Percentiles rank a stretch among this genome's conserved stretches.
These are phyloP conservation scores for Colletotrichum tamarilloi DNA, from an alignment of 2,329 filamentous ascomycete genomes.

Conservation along the genomic window DNA sequence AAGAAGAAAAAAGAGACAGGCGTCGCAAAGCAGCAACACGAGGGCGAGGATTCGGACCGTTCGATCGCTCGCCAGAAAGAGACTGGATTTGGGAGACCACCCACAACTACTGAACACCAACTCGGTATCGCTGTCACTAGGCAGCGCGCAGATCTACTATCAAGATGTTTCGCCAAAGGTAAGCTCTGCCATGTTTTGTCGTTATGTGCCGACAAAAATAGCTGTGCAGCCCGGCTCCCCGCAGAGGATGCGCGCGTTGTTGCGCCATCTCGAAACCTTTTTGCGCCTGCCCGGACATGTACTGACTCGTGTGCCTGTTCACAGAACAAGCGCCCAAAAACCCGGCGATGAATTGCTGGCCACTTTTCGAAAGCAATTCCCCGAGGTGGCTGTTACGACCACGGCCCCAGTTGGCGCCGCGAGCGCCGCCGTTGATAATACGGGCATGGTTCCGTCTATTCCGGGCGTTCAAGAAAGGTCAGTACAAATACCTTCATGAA, in stretches of 20 bases:
- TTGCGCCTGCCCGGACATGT: slow-evolving; percentile 16
- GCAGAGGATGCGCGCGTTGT: slow-evolving; percentile 16
- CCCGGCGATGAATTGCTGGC: slow-evolving; percentile 86
- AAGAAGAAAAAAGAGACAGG: neutral
- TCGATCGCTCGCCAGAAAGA: slow-evolving; percentile 26
- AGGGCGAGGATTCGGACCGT: slow-evolving; percentile 22
- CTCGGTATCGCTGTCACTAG: slow-evolving; percentile 38
- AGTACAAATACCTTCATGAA: slow-evolving; percentile 6
- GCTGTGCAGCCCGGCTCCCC: slow-evolving; percentile 24
- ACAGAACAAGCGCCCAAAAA: slow-evolving; percentile 83
- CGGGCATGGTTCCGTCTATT: slow-evolving; percentile 22
- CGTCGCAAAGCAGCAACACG: slow-evolving; percentile 4
- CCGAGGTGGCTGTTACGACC: slow-evolving; percentile 72
- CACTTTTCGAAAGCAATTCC: slow-evolving; percentile 86
- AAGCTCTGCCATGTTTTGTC: slow-evolving; percentile 32
- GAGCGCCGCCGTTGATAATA: slow-evolving; percentile 46
- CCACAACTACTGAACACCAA: slow-evolving; percentile 23
- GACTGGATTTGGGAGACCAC: neutral
- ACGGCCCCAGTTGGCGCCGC: slow-evolving; percentile 53
- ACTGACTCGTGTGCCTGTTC: slow-evolving; percentile 30
- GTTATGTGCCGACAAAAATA: slow-evolving; percentile 32
- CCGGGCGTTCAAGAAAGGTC: slow-evolving; percentile 33
- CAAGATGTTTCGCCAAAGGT: slow-evolving; percentile 50
- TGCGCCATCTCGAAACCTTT: slow-evolving; percentile 24
- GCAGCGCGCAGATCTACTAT: slow-evolving; percentile 35